Percentiles rank a stretch among this genome's conserved stretches.
Conservation (phyloP, 192 early-diverging fungal genomes). For the Polychytrium aggregatum region DNA sequence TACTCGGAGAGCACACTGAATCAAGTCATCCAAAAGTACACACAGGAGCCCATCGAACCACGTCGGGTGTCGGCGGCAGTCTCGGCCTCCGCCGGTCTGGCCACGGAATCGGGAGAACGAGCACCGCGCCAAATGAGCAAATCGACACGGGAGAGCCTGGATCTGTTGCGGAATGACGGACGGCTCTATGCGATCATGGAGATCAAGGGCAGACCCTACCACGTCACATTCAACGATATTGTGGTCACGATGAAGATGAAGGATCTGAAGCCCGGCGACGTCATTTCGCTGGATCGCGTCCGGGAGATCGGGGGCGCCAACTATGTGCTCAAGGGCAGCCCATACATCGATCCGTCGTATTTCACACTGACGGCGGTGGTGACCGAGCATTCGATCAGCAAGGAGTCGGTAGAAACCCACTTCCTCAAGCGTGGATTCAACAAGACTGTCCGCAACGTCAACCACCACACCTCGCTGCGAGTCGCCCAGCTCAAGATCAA, state of each 20-base stretch:
- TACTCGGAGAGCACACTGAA: too few species aligned
- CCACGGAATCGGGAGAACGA: too few species aligned
- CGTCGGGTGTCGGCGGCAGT: too few species aligned
- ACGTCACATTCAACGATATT: constrained; percentile 80
- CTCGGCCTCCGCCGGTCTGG: too few species aligned
- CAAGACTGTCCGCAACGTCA: constrained; percentile 20
- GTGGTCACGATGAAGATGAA: constrained; percentile 73
- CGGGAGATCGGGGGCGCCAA: constrained; percentile 76
- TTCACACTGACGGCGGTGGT: constrained; percentile 75
- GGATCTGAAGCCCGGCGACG: constrained; percentile 77
- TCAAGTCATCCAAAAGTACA: too few species aligned
- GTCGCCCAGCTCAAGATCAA: constrained; percentile 31
- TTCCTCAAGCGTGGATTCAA: constrained; percentile 24
- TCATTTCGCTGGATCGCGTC: constrained; percentile 73
- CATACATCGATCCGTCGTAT: constrained; percentile 63
- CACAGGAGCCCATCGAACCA: too few species aligned
- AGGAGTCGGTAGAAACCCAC: constrained; percentile 18
- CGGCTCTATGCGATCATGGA: constrained; percentile 77
- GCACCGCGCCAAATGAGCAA: too few species aligned
- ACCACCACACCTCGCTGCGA: constrained; percentile 32
- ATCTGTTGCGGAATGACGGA: constrained; percentile 15
- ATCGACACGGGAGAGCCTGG: constrained; percentile 14
- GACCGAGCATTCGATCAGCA: constrained; percentile 66
- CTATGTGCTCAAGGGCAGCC: constrained; percentile 75
- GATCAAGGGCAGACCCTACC: constrained; percentile 75